Conservation (phyloP, 345 rosid species). For the Cardiospermum halicacabum region DNA sequence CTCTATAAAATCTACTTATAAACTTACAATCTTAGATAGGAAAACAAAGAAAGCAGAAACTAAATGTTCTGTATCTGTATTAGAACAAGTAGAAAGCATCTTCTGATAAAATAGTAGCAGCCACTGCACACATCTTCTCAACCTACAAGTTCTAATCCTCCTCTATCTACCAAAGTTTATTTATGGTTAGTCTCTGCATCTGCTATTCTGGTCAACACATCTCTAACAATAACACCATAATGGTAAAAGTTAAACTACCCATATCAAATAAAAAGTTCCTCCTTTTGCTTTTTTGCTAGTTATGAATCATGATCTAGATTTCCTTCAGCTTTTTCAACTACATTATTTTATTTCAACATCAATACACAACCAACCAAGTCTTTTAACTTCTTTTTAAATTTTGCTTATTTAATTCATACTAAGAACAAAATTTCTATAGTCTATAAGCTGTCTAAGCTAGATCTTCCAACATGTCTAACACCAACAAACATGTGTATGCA, state of each 20-base stretch:
- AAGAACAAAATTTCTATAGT: neutral
- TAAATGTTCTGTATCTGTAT: neutral
- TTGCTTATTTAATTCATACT: neutral
- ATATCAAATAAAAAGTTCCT: too few species aligned
- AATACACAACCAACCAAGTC: neutral
- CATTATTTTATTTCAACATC: neutral
- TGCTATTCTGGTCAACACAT: neutral
- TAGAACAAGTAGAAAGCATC: neutral
- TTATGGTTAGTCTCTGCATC: neutral
- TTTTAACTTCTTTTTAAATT: neutral
- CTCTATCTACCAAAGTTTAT: neutral
- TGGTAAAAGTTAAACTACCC: neutral
- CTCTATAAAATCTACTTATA: neutral
- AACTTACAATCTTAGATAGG: neutral
- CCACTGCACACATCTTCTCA: neutral
- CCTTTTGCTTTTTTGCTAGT: neutral
- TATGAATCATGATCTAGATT: neutral
- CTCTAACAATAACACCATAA: neutral
- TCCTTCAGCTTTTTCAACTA: neutral
- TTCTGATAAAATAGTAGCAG: neutral
- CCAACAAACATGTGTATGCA: conserved; percentile 30
- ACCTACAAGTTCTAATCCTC: neutral
- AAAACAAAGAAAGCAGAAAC: neutral
- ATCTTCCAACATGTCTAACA: conserved; percentile 11
- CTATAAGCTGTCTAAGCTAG: neutral